Conservation (phyloP, 495 filamentous ascomycete species). For the Hypoxylon intermedium region DNA sequence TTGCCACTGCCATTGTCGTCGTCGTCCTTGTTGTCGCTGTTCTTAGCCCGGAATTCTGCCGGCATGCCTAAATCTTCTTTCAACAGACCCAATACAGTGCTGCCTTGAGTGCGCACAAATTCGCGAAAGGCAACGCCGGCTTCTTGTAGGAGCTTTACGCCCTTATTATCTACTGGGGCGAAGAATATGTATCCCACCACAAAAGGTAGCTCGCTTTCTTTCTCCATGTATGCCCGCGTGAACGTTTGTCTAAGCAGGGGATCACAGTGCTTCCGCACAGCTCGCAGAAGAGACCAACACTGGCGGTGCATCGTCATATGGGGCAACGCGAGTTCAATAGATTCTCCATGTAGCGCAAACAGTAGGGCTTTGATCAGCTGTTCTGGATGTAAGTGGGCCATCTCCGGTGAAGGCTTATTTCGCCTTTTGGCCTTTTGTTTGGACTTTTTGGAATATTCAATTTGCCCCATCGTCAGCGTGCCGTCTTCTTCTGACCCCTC, state of each 20-base stretch:
- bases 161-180: too few species aligned
- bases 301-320: constrained; percentile 46
- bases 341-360: constrained; percentile 38
- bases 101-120: too few species aligned
- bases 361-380: constrained; percentile 26
- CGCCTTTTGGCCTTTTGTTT: constrained; percentile 16
- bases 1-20: too few species aligned
- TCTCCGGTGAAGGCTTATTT: constrained; percentile 1
- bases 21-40: too few species aligned
- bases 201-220: constrained; percentile 49
- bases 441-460: constrained; percentile 14
- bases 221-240: constrained; percentile 44
- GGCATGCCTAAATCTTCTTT: too few species aligned
- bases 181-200: constrained; percentile 39
- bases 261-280: constrained; percentile 41
- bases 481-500: constrained; percentile 27
- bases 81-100: too few species aligned
- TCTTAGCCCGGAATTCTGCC: too few species aligned
- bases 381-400: constrained; percentile 6
- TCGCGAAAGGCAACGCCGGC: too few species aligned
- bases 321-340: constrained; percentile 44
- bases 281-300: constrained; percentile 48
- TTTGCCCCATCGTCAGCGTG: constrained; percentile 12
- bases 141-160: too few species aligned
- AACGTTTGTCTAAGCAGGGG: constrained; percentile 38